phyloP scores from a whole-genome alignment of 495 filamentous ascomycete genomes.

The Xylaria castorea region DNA sequence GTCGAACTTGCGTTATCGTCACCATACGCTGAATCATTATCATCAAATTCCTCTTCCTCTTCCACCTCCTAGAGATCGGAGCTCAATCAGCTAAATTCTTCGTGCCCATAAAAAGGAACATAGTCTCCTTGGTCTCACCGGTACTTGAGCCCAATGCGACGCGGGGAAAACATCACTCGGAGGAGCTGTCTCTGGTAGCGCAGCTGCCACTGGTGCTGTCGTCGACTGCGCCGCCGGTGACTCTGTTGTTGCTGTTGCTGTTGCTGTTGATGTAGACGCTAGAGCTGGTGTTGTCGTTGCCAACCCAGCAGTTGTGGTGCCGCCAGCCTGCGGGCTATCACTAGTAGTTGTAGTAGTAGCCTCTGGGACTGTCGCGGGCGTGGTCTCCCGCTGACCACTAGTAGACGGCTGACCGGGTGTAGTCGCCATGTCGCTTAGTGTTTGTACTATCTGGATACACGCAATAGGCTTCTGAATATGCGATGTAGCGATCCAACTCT shows the following conservation, averaged over 20 bases:
- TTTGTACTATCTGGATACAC: background rate
- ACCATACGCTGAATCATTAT: conserved; percentile 40
- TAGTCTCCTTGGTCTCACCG: conserved; percentile 25
- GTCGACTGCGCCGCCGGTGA: background rate
- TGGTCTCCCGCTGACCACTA: conserved; percentile 15
- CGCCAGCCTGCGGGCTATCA: conserved; percentile 5
- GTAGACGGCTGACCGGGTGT: conserved; percentile 17
- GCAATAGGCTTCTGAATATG: background rate
- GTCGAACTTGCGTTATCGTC: conserved; percentile 46
- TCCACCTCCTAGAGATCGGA: conserved; percentile 5
- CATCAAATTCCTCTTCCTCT: conserved; percentile 32
- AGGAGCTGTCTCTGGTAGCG: background rate
- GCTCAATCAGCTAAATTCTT: conserved; percentile 11
- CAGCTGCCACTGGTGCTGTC: conserved; percentile 12
- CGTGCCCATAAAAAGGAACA: background rate
- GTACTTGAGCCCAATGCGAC: conserved; percentile 39
- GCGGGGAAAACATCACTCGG: conserved; percentile 34
- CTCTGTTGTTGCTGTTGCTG: conserved; percentile 9
- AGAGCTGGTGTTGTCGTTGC: conserved; percentile 6
- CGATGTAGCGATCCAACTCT: background rate
- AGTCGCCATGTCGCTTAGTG: conserved; percentile 11
- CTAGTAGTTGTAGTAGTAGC: conserved; percentile 18
- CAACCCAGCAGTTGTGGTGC: background rate
- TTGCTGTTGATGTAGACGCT: background rate
- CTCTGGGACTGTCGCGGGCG: conserved; percentile 2